A percentile compares a stretch with the other conserved stretches of the same genome.
Conservation (phyloP, 371 early-diverging fungal species). For the Mortierella sp. region DNA sequence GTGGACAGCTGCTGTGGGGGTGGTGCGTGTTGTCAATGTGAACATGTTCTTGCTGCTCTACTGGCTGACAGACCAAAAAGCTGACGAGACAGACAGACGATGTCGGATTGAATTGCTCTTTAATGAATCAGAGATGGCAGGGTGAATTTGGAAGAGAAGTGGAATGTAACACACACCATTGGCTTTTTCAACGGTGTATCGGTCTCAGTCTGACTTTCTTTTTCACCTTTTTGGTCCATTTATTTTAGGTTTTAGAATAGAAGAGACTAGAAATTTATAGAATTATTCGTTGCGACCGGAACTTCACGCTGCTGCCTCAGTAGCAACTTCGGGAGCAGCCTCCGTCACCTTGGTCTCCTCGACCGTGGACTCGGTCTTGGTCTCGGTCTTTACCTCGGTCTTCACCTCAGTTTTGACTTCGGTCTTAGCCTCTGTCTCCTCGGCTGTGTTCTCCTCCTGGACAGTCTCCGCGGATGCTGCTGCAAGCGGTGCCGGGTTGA, state of each 20-base stretch:
- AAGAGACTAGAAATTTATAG: not conserved
- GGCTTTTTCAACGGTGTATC: too few relatives aligned
- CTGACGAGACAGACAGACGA: too few relatives aligned
- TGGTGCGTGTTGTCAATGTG: slow-evolving; percentile 23
- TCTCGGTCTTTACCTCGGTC: slow-evolving; percentile 4
- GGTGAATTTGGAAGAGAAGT: too few relatives aligned
- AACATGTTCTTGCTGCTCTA: slow-evolving; percentile 12
- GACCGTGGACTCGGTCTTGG: slow-evolving; percentile 11
- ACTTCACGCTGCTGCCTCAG: slow-evolving; percentile 15
- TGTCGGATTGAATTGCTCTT: too few relatives aligned
- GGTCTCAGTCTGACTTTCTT: too few relatives aligned
- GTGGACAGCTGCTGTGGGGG: slow-evolving; percentile 1
- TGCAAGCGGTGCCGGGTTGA: not conserved
- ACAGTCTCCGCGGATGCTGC: slow-evolving; percentile 5
- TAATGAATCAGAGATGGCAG: too few relatives aligned
- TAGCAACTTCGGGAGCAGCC: slow-evolving; percentile 1
- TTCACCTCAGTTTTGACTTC: slow-evolving; percentile 11
- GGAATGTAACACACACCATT: too few relatives aligned
- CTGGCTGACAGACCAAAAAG: too few relatives aligned
- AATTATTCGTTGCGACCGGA: too few relatives aligned
- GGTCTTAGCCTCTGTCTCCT: slow-evolving; percentile 8
- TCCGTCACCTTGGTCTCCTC: slow-evolving; percentile 36
- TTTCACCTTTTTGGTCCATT: slow-evolving; percentile 6
- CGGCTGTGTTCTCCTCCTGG: slow-evolving; percentile 5
- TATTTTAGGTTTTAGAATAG: not conserved